Base-by-base conservation (phyloP, 345 rosid genomes). In the Excoecaria cochinchinensis region DNA sequence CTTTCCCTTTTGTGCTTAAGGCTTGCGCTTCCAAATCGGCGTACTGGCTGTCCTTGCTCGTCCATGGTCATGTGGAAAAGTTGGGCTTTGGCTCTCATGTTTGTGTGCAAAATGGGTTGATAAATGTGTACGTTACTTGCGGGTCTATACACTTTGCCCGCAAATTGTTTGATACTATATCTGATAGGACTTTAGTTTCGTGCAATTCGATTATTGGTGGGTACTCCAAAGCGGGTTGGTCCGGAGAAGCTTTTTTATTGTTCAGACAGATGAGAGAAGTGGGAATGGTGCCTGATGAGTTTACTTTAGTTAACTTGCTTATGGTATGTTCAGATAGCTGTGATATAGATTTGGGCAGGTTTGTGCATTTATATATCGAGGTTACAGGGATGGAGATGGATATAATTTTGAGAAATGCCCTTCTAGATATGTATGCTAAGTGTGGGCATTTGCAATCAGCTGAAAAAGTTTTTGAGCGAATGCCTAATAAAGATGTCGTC, bases 1-100 rank as follows among this genome's bases (percentile, higher is more conserved):
- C 85, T 46, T 73, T 84, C 36, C 86, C 85, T 17, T 82, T 82
- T 70, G 85, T 82, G 3, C 81, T 82, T 8, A 84, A 84, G 76
- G 86, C 84, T 25, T 82, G 81, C 17, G 82, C 77, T 11, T 19
- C 12, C 8, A 39, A 22, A 50, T 74, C 69, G 36, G 22, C 31
- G 3, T 53, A 51, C 52, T 77, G 61, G 75, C 8, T 52, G 17
- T 63, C 36, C 1, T 22, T 70, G 22, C 19, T 64, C 40, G 71
- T 70, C 5, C 70, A 70, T 25, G 55, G 65, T 7, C 71, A 62
- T 13, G 46, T 52, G 21, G n/a, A 44, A 24, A 70, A 70, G 11
- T n/a, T 70, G 75, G 75, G 71, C 3, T 11, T 70, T 61, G 74
- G 55, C 19, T 63, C 67, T 31, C 67, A 44, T 22, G 61, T 69